Evolutionary conservation across 495 filamentous ascomycete species (phyloP).

Genomic region (Penicillium argentinense): DNA sequence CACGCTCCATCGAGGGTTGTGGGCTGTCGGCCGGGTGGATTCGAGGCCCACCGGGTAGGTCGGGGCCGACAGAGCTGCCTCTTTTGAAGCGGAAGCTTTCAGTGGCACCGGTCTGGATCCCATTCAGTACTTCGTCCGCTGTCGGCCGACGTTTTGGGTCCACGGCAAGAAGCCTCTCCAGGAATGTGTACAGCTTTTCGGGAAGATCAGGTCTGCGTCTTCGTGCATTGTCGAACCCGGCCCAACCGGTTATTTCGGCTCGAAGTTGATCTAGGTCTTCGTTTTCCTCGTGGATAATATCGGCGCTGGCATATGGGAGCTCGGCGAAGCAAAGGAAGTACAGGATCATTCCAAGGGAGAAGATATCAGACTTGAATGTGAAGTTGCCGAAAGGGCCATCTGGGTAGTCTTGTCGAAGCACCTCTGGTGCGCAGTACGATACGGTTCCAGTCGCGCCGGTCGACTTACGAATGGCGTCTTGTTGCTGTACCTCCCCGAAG

Average conservation of each 20-base stretch:
- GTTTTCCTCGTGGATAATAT: conserved; percentile 79
- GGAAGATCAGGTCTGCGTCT: conserved; percentile 78
- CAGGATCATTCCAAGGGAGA: conserved; percentile 95
- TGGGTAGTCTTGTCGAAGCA: conserved; percentile 65
- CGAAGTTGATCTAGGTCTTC: conserved; percentile 90
- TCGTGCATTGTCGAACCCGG: conserved; percentile 76
- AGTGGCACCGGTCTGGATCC: conserved; percentile 71
- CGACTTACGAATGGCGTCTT: conserved; percentile 74
- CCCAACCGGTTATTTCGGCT: conserved; percentile 83
- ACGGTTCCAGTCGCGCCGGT: conserved; percentile 95
- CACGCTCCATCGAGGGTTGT: conserved; percentile 21
- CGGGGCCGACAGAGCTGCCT: conserved; percentile 43
- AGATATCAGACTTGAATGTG: conserved; percentile 93
- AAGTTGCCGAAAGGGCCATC: conserved; percentile 84
- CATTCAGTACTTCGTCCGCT: conserved; percentile 82
- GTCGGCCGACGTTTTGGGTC: conserved; percentile 76
- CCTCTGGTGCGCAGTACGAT: conserved; percentile 96
- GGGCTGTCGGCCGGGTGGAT: conserved; percentile 58
- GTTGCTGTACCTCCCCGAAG: conserved; percentile 91
- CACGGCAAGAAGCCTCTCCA: conserved; percentile 77
- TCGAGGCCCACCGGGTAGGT: conserved; percentile 56
- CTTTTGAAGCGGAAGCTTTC: conserved; percentile 52
- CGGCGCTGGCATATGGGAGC: conserved; percentile 81
- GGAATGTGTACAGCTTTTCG: conserved; percentile 77
- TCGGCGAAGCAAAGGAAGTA: conserved; percentile 96